These are phyloP conservation scores for Bathelium albidoporum DNA, from an alignment of 495 filamentous ascomycete species.

Conservation along the genomic window DNA sequence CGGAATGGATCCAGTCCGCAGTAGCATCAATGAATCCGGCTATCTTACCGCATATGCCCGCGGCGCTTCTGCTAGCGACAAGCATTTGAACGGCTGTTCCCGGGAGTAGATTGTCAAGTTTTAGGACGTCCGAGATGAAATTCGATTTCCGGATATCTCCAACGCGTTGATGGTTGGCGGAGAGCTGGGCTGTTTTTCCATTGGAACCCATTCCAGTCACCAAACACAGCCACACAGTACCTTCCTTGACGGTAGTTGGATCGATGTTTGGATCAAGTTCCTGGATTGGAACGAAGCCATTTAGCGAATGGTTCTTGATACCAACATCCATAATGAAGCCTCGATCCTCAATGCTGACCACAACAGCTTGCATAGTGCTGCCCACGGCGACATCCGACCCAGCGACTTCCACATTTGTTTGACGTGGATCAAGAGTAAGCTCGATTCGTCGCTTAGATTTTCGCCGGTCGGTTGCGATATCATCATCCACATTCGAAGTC, in stretches of 20 bases:
- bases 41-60: constrained; percentile 68
- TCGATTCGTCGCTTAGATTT: constrained; percentile 75
- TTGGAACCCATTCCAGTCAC: constrained; percentile 64
- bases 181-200: constrained; percentile 78
- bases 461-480: constrained; percentile 31
- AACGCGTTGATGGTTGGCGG: constrained; percentile 54
- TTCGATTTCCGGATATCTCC: constrained; percentile 62
- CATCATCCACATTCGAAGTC: constrained; percentile 55
- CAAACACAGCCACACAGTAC: constrained; percentile 73
- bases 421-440: constrained; percentile 64
- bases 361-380: constrained; percentile 71
- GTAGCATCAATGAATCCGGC: constrained; percentile 87
- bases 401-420: constrained; percentile 63
- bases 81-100: constrained; percentile 82
- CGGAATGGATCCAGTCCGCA: constrained; percentile 80
- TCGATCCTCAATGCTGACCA: constrained; percentile 87
- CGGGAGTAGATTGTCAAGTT: constrained; percentile 79
- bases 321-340: constrained; percentile 89
- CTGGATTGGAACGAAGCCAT: constrained; percentile 82
- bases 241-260: constrained; percentile 57
- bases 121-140: constrained; percentile 64
- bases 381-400: constrained; percentile 60
- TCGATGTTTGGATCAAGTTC: constrained; percentile 56
- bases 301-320: constrained; percentile 52
- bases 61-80: constrained; percentile 55